phyloP scores from a whole-genome alignment of 2,329 filamentous ascomycete species.

The Nectriaceae sp. region DNA sequence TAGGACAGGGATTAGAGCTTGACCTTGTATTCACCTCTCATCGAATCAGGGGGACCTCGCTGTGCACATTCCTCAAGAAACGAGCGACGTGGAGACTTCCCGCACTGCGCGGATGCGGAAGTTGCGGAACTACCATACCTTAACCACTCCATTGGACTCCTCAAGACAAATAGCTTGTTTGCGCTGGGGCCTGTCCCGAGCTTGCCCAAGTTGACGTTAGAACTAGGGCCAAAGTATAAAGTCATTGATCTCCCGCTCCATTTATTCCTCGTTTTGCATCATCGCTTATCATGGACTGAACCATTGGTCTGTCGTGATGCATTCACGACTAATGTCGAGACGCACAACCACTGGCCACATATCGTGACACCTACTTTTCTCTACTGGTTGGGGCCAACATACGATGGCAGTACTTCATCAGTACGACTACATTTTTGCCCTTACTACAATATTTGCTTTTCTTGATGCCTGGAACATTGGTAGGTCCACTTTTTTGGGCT shows the following conservation, averaged over 20 bases:
- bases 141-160: conserved; percentile 18
- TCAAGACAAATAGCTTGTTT: conserved; percentile 1
- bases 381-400: background rate
- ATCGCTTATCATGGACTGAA: conserved; percentile 21
- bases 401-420: conserved; percentile 43
- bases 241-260: background rate
- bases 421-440: conserved; percentile 58
- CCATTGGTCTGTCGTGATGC: conserved; percentile 15
- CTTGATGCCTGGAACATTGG: conserved; percentile 64
- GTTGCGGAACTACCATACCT: conserved; percentile 8
- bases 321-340: conserved; percentile 2
- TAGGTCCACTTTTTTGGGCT: conserved; percentile 18
- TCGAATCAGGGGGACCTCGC: conserved; percentile 22
- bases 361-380: background rate
- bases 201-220: conserved; percentile 2
- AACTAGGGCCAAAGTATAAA: conserved; percentile 11
- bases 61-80: conserved; percentile 19
- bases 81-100: conserved; percentile 1
- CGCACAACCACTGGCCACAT: conserved; percentile 4
- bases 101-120: conserved; percentile 6
- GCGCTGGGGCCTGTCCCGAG: too few species aligned
- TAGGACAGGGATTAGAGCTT: too few species aligned
- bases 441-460: conserved; percentile 57
- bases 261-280: conserved; percentile 6
- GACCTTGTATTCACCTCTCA: background rate